phyloP scores from a whole-genome alignment of 2,329 filamentous ascomycete species.

The Zymoseptoria pseudotritici region DNA sequence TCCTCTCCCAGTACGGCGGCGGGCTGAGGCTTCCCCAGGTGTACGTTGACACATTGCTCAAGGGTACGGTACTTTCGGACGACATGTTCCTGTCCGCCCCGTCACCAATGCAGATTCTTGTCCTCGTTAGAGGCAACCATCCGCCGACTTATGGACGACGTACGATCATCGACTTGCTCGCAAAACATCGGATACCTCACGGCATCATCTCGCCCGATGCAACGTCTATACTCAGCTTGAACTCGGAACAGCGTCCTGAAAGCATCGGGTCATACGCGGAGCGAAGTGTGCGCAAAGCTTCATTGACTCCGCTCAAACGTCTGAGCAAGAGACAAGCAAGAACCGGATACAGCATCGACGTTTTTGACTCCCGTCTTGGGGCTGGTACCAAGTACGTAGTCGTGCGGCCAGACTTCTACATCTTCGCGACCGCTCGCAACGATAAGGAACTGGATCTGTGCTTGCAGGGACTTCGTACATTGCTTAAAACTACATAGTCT shows the following conservation, averaged over 20 bases:
- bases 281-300: background rate
- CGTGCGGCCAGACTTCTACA: constrained; percentile 4
- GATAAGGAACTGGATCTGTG: background rate
- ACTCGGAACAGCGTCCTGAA: background rate
- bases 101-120: background rate
- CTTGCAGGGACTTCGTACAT: background rate
- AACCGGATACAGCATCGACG: background rate
- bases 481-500: background rate
- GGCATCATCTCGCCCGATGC: background rate
- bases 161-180: background rate
- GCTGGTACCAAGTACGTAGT: background rate
- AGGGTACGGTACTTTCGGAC: background rate
- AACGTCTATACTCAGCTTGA: background rate
- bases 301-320: background rate
- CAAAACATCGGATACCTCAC: background rate
- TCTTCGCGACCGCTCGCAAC: constrained; percentile 2
- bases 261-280: background rate
- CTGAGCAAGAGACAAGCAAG: background rate
- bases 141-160: background rate
- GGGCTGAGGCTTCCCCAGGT: constrained; percentile 2
- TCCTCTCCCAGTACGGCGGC: background rate
- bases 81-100: background rate
- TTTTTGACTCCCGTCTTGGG: constrained; percentile 1
- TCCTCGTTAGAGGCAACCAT: background rate
- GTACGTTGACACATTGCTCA: background rate